These are phyloP conservation scores for Diaporthe capsici DNA, from an alignment of 2,329 filamentous ascomycete genomes.

Conservation along the genomic window DNA sequence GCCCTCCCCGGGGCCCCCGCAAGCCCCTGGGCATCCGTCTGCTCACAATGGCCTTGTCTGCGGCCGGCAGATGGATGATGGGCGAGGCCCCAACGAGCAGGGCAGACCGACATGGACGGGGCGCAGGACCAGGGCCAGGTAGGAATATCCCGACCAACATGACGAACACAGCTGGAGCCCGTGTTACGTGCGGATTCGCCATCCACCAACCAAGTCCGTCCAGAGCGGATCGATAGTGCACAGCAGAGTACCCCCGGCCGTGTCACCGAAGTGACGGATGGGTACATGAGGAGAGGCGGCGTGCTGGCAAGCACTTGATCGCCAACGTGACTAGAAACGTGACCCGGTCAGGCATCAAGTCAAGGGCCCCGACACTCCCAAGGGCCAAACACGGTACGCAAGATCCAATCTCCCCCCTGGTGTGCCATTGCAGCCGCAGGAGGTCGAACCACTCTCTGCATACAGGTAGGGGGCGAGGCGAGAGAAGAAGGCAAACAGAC, in stretches of 20 bases:
- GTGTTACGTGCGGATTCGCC: conserved; percentile 39
- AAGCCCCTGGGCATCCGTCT: conserved; percentile 26
- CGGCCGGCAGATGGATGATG: conserved; percentile 36
- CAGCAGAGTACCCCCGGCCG: conserved; percentile 37
- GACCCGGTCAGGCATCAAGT: conserved; percentile 39
- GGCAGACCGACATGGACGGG: conserved; percentile 20
- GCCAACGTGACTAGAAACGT: conserved; percentile 42
- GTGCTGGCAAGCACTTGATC: conserved; percentile 41
- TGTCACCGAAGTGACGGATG: conserved; percentile 38
- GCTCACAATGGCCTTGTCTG: conserved; percentile 29
- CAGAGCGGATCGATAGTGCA: conserved; percentile 33
- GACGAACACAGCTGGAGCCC: conserved; percentile 13
- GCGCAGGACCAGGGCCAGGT: conserved; percentile 10
- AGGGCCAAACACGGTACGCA: conserved; percentile 35
- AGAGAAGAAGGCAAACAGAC: conserved; percentile 9
- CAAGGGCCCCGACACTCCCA: conserved; percentile 32
- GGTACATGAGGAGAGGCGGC: conserved; percentile 41
- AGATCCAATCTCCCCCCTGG: conserved; percentile 38
- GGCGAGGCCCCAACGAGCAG: background rate
- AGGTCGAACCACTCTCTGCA: conserved; percentile 36
- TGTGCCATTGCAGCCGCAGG: conserved; percentile 42
- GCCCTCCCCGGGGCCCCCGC: conserved; percentile 31
- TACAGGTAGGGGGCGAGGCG: background rate
- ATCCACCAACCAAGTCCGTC: conserved; percentile 37
- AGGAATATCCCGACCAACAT: conserved; percentile 24